Conservation (phyloP, 805 yeast genomes). For the Kregervanrija pseudodelftensis region DNA sequence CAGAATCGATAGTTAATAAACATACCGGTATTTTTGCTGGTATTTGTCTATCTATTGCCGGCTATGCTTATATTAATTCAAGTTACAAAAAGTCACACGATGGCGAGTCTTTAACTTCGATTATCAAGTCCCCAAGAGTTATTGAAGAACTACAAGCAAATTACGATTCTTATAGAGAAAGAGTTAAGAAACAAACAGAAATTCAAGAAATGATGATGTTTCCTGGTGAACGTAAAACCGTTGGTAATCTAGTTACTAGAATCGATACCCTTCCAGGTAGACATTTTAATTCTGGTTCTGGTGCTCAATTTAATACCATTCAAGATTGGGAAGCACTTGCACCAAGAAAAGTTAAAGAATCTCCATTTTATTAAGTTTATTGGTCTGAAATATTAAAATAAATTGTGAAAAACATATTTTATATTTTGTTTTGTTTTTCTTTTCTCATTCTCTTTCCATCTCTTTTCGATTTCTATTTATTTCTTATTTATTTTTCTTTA, state of each 20-base stretch:
- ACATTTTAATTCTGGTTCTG: constrained; percentile 21
- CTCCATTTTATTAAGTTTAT: constrained; percentile 15
- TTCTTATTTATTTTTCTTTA: no score
- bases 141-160: constrained; percentile 16
- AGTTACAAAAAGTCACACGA: constrained; percentile 40
- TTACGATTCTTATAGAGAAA: constrained; percentile 17
- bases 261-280: constrained; percentile 28
- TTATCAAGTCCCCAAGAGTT: constrained; percentile 11
- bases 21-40: constrained; percentile 17
- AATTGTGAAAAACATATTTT: no score
- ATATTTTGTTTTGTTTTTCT: neutral
- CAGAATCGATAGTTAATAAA: constrained; percentile 24
- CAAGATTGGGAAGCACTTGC: constrained; percentile 22
- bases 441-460: neutral
- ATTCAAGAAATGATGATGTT: constrained; percentile 15
- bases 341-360: constrained; percentile 25
- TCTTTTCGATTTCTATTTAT: neutral
- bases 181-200: constrained; percentile 17
- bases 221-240: constrained; percentile 9
- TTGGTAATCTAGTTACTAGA: constrained; percentile 14
- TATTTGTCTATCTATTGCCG: constrained; percentile 26
- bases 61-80: constrained; percentile 42
- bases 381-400: neutral
- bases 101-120: constrained; percentile 20
- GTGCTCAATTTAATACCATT: constrained; percentile 21